phyloP scores from a whole-genome alignment of 2,329 filamentous ascomycete species.

The Colletotrichum tropicale region DNA sequence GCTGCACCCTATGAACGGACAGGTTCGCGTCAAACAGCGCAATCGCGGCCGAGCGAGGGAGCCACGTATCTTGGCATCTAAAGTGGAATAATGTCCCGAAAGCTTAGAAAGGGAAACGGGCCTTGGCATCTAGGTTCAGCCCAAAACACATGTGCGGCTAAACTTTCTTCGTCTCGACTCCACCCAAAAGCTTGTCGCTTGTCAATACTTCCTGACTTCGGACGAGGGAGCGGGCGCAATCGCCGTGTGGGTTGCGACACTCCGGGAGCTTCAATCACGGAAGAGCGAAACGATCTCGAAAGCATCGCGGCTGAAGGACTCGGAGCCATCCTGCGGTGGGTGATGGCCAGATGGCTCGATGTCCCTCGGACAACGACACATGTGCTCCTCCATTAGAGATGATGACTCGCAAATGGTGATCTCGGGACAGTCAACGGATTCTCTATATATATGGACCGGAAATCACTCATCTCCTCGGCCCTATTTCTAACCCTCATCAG shows the following conservation, averaged over 20 bases:
- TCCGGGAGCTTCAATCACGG: neutral
- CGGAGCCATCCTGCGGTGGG: neutral
- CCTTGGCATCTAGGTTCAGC: neutral
- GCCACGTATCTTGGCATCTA: neutral
- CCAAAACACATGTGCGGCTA: constrained; percentile 7
- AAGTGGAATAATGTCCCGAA: neutral
- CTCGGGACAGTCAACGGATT: neutral
- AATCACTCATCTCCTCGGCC: neutral
- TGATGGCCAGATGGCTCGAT: neutral
- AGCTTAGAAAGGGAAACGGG: neutral
- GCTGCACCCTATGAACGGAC: neutral
- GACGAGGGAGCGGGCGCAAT: neutral
- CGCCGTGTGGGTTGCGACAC: neutral
- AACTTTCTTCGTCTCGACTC: constrained; percentile 13
- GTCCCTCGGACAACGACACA: neutral
- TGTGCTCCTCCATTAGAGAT: neutral
- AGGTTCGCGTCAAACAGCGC: neutral
- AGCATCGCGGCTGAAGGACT: neutral
- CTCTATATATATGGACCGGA: neutral
- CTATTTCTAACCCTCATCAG: too few relatives aligned
- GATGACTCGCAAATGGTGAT: neutral
- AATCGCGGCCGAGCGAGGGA: neutral
- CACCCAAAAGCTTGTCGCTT: constrained; percentile 15
- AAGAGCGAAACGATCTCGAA: neutral
- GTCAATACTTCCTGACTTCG: neutral